Evolutionary conservation across 2,329 filamentous ascomycete species (phyloP).

Genomic region (Cadophora gregata): DNA sequence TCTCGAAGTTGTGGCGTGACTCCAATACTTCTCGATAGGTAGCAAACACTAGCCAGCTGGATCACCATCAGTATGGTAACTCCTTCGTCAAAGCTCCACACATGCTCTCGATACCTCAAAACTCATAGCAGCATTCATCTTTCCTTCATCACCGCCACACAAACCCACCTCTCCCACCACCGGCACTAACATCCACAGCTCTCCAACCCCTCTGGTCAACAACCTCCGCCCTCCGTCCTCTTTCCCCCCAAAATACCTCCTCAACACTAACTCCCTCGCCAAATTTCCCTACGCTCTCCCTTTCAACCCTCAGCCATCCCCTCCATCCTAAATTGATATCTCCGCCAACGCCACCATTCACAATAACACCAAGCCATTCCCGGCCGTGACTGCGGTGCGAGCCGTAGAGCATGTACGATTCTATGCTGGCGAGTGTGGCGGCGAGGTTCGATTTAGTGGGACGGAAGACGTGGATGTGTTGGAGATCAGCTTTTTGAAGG

Average conservation of each 20-base stretch:
- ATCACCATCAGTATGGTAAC: background rate
- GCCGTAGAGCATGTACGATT: slow-evolving; percentile 42
- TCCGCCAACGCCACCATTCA: slow-evolving; percentile 37
- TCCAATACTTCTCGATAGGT: background rate
- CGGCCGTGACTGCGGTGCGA: slow-evolving; percentile 38
- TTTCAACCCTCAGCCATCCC: slow-evolving; percentile 43
- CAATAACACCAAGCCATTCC: slow-evolving; percentile 41
- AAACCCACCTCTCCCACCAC: slow-evolving; percentile 35
- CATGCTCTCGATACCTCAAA: background rate
- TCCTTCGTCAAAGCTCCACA: background rate
- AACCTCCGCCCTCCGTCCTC: slow-evolving; percentile 32
- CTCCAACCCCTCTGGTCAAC: slow-evolving; percentile 38
- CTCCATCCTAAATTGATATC: slow-evolving; percentile 38
- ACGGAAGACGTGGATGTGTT: slow-evolving; percentile 42
- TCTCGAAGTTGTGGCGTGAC: background rate
- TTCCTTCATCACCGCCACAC: slow-evolving; percentile 27
- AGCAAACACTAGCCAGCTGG: background rate
- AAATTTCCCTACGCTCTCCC: slow-evolving; percentile 36
- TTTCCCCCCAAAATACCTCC: slow-evolving; percentile 40
- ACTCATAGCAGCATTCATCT: background rate
- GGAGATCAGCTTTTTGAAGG: slow-evolving; percentile 26
- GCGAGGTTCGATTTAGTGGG: slow-evolving; percentile 31
- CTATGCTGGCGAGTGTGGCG: slow-evolving; percentile 36
- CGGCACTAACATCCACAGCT: slow-evolving; percentile 28
- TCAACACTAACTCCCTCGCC: slow-evolving; percentile 39